Evolutionary conservation across 768 basidiomycete species (phyloP), one percentile per base, ranked within the genome.

Genomic region (Artomyces pyxidatus): DNA sequence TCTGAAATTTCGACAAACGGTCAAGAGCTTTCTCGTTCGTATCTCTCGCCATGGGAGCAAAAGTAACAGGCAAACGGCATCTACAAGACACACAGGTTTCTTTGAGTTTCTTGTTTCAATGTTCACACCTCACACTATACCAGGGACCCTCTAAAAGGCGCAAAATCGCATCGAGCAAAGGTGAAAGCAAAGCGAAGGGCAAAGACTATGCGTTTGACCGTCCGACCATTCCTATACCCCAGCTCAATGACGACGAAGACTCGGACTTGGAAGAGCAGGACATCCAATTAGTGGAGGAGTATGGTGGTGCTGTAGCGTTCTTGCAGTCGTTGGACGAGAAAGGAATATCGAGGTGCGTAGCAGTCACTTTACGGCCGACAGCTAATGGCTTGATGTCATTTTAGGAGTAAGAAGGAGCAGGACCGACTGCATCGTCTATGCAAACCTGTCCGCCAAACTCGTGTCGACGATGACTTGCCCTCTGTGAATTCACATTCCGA

Each of bases 381-480:
- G 28, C 50, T 52, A 9, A 43, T 48, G 37, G 22, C 11, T 32
- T 9, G 26, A 47, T n/a, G n/a, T n/a, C 6, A 42, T 22, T 32
- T 0, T 51, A 94, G 88, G 80, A 92, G 88, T 59, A 89, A 89
- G 66, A 87, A 84, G 56, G 90, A 88, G 64, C 87, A 80, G 0
- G 73, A 82, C 47, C 73, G 85, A 45, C 63, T 93, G 50, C 84
- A 81, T 60, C 78, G 73, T 48, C 64, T 88, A 26, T 68, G 75
- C 51, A 89, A 83, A 63, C 80, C 83, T 19, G 57, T 72, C 49
- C 70, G 67, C 42, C 63, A 66, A 49, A 59, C 61, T 25, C 63
- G 67, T 42, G 61, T 68, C 17, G 66, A 71, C 40, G 81, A 83
- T 60, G 77, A 79, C 65, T 67, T 91, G 17, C 87, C 86, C 26